Evolutionary conservation across 192 early-diverging fungal genomes (phyloP).

Genomic region (Coemansia sp.): DNA sequence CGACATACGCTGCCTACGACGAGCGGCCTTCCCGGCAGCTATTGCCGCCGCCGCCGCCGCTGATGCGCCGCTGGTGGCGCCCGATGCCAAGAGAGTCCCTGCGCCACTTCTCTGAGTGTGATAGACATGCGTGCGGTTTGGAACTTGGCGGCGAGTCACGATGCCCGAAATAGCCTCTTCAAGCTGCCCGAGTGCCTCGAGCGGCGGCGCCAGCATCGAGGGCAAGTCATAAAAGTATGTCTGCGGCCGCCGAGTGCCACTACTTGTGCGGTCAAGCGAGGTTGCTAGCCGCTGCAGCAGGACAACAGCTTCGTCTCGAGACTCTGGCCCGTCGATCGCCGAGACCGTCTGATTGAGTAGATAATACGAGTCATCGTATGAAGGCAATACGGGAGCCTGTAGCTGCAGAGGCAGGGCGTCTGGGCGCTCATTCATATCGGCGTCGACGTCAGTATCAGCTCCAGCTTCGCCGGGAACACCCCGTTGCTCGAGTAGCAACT

Average conservation of each 20-base stretch:
- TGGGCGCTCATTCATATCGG: not conserved
- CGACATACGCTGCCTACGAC: constrained; percentile 44
- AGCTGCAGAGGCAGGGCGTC: not conserved
- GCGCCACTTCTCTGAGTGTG: constrained; percentile 10
- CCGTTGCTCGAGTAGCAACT: constrained; percentile 34
- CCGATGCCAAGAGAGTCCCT: constrained; percentile 5
- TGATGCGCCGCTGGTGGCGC: constrained; percentile 33
- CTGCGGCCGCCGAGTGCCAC: not conserved
- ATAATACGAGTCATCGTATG: constrained; percentile 51
- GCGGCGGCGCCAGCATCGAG: constrained; percentile 35
- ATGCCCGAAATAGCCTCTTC: constrained; percentile 41
- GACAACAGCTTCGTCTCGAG: constrained; percentile 35
- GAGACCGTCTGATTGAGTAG: constrained; percentile 21
- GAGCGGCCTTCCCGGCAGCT: constrained; percentile 28
- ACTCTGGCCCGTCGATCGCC: constrained; percentile 12
- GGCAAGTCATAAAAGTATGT: constrained; percentile 13
- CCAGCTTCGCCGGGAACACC: constrained; percentile 11
- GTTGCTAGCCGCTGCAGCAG: constrained; percentile 32
- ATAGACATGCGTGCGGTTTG: constrained; percentile 35
- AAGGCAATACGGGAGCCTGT: constrained; percentile 3
- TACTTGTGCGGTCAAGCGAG: constrained; percentile 3
- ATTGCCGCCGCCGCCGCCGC: constrained; percentile 25
- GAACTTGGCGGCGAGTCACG: constrained; percentile 40
- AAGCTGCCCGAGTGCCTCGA: constrained; percentile 29
- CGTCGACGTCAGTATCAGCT: not conserved